These are phyloP conservation scores for Pinus albicaulis DNA, from an alignment of 75 land plant genomes.

Conservation along the genomic window DNA sequence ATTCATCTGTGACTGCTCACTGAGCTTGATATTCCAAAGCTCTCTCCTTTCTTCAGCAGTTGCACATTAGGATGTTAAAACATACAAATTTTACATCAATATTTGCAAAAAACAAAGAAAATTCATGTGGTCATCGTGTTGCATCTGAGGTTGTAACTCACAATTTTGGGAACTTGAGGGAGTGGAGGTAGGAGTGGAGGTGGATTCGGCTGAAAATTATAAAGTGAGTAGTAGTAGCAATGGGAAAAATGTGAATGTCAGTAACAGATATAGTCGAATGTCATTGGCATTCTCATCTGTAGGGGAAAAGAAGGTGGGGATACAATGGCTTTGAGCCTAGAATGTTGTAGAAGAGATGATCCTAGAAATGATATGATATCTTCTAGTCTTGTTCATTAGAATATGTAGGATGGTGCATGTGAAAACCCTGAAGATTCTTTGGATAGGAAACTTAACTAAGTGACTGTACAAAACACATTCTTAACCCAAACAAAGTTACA, in stretches of 20 bases:
- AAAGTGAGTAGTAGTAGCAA: background rate
- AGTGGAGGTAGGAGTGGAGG: too few relatives aligned
- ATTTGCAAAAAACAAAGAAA: too few relatives aligned
- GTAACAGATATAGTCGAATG: background rate
- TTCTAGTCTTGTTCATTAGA: background rate
- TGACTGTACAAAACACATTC: too few relatives aligned
- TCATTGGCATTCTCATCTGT: background rate
- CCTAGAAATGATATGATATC: background rate
- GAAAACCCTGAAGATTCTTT: background rate
- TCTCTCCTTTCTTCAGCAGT: too few relatives aligned
- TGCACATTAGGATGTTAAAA: too few relatives aligned
- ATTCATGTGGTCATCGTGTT: too few relatives aligned
- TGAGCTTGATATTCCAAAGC: too few relatives aligned
- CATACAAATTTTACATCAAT: too few relatives aligned
- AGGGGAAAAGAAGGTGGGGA: background rate
- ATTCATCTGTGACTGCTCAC: too few relatives aligned
- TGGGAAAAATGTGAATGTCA: background rate
- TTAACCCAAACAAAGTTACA: too few relatives aligned
- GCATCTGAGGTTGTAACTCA: too few relatives aligned
- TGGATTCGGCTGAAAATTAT: background rate
- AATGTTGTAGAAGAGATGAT: background rate
- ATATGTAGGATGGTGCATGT: background rate
- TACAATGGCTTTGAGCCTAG: background rate
- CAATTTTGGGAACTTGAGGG: too few relatives aligned
- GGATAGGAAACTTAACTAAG: conserved; percentile 13